phyloP scores from a whole-genome alignment of 2,329 filamentous ascomycete species.

The Ophiostoma ulmi region DNA sequence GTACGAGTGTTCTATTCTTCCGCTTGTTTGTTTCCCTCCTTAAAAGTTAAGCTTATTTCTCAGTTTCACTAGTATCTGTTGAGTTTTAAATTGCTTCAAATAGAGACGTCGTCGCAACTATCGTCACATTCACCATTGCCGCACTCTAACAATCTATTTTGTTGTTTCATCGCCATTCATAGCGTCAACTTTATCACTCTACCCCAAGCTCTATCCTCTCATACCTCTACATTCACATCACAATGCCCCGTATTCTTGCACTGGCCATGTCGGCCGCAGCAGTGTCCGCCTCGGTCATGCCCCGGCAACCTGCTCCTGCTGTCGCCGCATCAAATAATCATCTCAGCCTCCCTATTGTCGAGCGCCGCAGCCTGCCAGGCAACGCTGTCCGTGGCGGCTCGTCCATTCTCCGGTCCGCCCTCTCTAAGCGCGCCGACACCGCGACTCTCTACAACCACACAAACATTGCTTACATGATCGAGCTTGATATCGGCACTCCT shows the following conservation, averaged over 20 bases:
- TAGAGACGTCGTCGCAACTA: background rate
- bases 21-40: background rate
- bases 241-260: slow-evolving; percentile 20
- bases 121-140: background rate
- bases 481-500: slow-evolving; percentile 45
- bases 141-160: background rate
- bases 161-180: background rate
- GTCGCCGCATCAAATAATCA: slow-evolving; percentile 2
- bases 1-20: background rate
- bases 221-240: background rate
- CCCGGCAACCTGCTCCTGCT: slow-evolving; percentile 10
- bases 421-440: slow-evolving; percentile 12
- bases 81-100: slow-evolving; percentile 1
- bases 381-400: background rate
- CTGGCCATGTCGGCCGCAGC: slow-evolving; percentile 22
- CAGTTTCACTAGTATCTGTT: background rate
- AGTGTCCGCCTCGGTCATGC: slow-evolving; percentile 20
- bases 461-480: slow-evolving; percentile 26
- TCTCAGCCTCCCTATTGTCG: slow-evolving; percentile 23
- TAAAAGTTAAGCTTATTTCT: slow-evolving; percentile 5
- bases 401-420: background rate
- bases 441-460: slow-evolving; percentile 25
- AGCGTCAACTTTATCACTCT: background rate
- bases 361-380: slow-evolving; percentile 17
- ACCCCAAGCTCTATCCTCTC: background rate